These are phyloP conservation scores for Trichoderma erinaceum DNA, from an alignment of 495 filamentous ascomycete species.

Conservation along the genomic window DNA sequence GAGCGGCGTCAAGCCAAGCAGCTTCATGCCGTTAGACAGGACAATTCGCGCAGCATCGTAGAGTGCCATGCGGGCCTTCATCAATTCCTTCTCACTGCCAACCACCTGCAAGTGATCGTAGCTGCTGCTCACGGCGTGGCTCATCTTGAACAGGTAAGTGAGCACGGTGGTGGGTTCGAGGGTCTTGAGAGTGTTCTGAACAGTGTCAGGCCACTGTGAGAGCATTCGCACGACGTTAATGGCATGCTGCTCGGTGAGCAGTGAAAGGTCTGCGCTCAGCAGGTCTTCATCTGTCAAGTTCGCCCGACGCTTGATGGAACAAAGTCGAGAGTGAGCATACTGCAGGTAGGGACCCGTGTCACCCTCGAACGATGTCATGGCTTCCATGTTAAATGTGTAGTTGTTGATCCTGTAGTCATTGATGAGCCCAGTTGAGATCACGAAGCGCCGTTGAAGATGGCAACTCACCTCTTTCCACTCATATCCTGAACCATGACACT, in stretches of 20 bases:
- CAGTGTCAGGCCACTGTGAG: conserved; percentile 58
- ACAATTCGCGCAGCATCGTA: conserved; percentile 75
- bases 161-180: conserved; percentile 63
- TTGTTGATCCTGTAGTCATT: conserved; percentile 46
- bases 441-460: neutral
- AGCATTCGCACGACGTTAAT: conserved; percentile 54
- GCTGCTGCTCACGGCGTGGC: conserved; percentile 72
- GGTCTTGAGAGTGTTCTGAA: conserved; percentile 57
- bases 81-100: conserved; percentile 62
- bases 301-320: conserved; percentile 53
- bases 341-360: conserved; percentile 66
- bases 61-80: conserved; percentile 73
- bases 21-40: conserved; percentile 74
- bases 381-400: conserved; percentile 57
- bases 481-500: conserved; percentile 63
- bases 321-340: conserved; percentile 61
- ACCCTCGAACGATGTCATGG: conserved; percentile 65
- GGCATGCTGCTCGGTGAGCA: conserved; percentile 55
- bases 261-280: conserved; percentile 48
- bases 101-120: conserved; percentile 79
- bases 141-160: conserved; percentile 84
- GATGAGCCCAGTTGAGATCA: conserved; percentile 10
- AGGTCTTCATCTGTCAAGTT: conserved; percentile 47
- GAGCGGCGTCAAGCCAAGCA: conserved; percentile 74
- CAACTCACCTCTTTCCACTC: conserved; percentile 52